Conservation (phyloP, 78 protist species). For the Capsaspora owczarzaki region DNA sequence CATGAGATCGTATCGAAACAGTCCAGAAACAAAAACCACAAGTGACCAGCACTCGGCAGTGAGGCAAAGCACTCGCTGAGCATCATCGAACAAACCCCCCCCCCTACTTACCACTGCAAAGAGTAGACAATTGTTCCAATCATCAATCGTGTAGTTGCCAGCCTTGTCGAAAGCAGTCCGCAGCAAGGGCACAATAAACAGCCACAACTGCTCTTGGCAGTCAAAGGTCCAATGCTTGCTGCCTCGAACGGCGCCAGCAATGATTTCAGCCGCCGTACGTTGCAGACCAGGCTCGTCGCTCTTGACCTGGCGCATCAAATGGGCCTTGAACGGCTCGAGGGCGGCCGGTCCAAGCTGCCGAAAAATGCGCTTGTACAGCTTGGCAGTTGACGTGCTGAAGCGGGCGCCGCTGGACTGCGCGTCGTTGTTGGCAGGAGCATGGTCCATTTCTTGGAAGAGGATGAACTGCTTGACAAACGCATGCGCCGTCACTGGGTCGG, state of each 20-base stretch:
- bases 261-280: not conserved
- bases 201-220: not conserved
- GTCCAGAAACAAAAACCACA: not conserved
- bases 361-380: not conserved
- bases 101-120: not conserved
- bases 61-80: not conserved
- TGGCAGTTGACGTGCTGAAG: not conserved
- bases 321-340: not conserved
- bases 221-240: constrained; percentile 16
- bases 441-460: not conserved
- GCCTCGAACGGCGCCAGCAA: constrained; percentile 7
- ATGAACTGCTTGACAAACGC: not conserved
- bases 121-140: constrained; percentile 2
- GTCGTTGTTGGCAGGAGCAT: too few relatives aligned
- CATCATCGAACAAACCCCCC: not conserved
- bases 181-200: not conserved
- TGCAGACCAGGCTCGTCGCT: not conserved
- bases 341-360: not conserved
- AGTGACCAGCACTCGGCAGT: not conserved
- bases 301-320: not conserved
- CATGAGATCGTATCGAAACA: not conserved
- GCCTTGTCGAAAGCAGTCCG: not conserved
- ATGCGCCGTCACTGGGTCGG: not conserved
- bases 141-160: constrained; percentile 4
- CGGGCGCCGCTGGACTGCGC: not conserved